Evolutionary conservation across 2,329 filamentous ascomycete species (phyloP), one percentile per base, ranked within the genome.

Genomic region (Fusarium oxysporum): DNA sequence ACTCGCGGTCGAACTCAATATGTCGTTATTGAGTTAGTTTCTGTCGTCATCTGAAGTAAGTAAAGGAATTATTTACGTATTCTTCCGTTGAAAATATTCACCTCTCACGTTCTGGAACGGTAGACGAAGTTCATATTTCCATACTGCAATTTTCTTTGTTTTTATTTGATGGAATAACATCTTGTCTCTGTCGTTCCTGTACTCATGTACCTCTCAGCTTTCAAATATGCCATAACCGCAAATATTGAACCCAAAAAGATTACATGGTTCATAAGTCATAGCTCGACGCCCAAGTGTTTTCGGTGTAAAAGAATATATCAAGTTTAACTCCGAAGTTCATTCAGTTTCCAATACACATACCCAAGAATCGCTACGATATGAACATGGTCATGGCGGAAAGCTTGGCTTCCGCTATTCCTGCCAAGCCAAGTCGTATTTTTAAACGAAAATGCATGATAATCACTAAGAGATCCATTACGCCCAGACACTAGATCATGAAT

Each of bases 401-500:
- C 38, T 67, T 44, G 44, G 44, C 14, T n/a, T 35, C 19, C 17
- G 13, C 37, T 25, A 21, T 12, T 38, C 19, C n/a, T 16, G n/a
- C 21, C 32, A 23, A 25, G 25, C 17, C 14, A 32, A 35, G 33
- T 62, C 35, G 41, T 54, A 43, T 54, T 28, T 3, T 11, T 25
- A 48, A 62, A 30, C 47, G 47, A 68, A 62, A 54, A 54, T 54
- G 23, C 55, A 30, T 62, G 55, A 68, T 54, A 47, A 19, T 14
- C 14, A 41, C 19, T 23, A 25, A 43, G 3, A 62, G 43, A 30
- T 40, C 56, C 23, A 51, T 56, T 33, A 14, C 32, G 48, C 50
- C 57, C n/a, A 69, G 65, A 33, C 38, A 21, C 19, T 56, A 56
- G 21, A 50, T 68, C 55, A 68, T 62, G 63, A 68, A 68, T 38